Evolutionary conservation across 768 basidiomycete genomes (phyloP).

Genomic region (Trametes meyenii): DNA sequence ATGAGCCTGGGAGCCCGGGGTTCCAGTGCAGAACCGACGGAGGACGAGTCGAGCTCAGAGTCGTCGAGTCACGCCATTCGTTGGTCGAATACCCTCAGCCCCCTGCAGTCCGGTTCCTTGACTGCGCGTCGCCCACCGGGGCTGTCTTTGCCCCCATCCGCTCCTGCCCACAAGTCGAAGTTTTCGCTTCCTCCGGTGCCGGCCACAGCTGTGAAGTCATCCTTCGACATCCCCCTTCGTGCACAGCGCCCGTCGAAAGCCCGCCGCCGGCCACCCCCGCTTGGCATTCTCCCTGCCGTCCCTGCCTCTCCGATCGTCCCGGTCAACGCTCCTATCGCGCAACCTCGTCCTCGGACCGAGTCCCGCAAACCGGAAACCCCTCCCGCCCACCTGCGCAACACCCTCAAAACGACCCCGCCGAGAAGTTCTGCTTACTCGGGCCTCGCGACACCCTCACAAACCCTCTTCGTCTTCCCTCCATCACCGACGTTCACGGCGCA

Average conservation of each 20-base stretch:
- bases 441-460: conserved; percentile 70
- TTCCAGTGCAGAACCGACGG: conserved; percentile 38
- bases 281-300: conserved; percentile 67
- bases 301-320: conserved; percentile 70
- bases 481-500: conserved; percentile 59
- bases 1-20: conserved; percentile 33
- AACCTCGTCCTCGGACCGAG: conserved; percentile 54
- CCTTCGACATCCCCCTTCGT: conserved; percentile 47
- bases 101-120: conserved; percentile 28
- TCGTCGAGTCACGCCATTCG: conserved; percentile 33
- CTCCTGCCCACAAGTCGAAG: conserved; percentile 50
- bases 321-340: conserved; percentile 44
- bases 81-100: conserved; percentile 31
- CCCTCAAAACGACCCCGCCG: conserved; percentile 28
- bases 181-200: conserved; percentile 58
- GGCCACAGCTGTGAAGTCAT: conserved; percentile 53
- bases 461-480: conserved; percentile 85
- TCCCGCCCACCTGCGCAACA: conserved; percentile 52
- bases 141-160: conserved; percentile 29
- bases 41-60: conserved; percentile 32
- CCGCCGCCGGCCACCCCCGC: conserved; percentile 63
- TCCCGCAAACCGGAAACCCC: conserved; percentile 59
- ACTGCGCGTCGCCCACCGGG: conserved; percentile 30
- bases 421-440: conserved; percentile 20
- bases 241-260: conserved; percentile 41